Evolutionary conservation across 2,329 filamentous ascomycete genomes (phyloP).

Genomic region (Balansia obtecta): DNA sequence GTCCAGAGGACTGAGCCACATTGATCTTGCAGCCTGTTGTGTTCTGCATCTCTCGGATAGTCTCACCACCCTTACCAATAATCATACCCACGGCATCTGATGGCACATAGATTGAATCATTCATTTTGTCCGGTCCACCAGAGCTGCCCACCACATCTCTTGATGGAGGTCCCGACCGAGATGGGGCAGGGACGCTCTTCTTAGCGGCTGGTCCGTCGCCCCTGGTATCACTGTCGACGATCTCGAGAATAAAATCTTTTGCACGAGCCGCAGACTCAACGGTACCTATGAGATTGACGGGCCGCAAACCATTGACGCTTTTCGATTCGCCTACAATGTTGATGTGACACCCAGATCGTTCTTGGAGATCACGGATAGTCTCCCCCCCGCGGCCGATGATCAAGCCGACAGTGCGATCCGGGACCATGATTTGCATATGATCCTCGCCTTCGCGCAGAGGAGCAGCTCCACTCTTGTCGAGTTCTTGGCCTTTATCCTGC

Average conservation of each 20-base stretch:
- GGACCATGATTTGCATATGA: slow-evolving; percentile 86
- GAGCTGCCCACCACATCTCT: slow-evolving; percentile 21
- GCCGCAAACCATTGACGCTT: slow-evolving; percentile 78
- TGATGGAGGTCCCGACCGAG: slow-evolving; percentile 19
- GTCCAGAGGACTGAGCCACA: slow-evolving; percentile 68
- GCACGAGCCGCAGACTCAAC: slow-evolving; percentile 62
- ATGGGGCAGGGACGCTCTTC: slow-evolving; percentile 11
- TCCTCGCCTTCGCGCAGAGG: slow-evolving; percentile 68
- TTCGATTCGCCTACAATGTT: slow-evolving; percentile 92
- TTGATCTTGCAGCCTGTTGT: slow-evolving; percentile 89
- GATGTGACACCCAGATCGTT: slow-evolving; percentile 85
- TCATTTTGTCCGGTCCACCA: slow-evolving; percentile 51
- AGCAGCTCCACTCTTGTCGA: slow-evolving; percentile 24
- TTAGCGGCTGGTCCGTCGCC: slow-evolving; percentile 31
- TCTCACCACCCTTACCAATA: slow-evolving; percentile 87
- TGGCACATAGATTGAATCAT: slow-evolving; percentile 73
- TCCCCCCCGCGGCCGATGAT: slow-evolving; percentile 92
- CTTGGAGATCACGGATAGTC: slow-evolving; percentile 85
- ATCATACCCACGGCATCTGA: slow-evolving; percentile 94
- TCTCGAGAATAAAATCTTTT: slow-evolving; percentile 83
- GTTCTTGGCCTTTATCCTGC: slow-evolving; percentile 27
- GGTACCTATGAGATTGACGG: slow-evolving; percentile 80
- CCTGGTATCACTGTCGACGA: slow-evolving; percentile 80
- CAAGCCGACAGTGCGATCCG: slow-evolving; percentile 80
- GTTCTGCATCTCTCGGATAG: slow-evolving; percentile 87